A percentile compares a stretch with the other conserved stretches of the same genome.
These are phyloP conservation scores for Diutina mesorugosa DNA, from an alignment of 1,139 yeast species.

Conservation along the genomic window DNA sequence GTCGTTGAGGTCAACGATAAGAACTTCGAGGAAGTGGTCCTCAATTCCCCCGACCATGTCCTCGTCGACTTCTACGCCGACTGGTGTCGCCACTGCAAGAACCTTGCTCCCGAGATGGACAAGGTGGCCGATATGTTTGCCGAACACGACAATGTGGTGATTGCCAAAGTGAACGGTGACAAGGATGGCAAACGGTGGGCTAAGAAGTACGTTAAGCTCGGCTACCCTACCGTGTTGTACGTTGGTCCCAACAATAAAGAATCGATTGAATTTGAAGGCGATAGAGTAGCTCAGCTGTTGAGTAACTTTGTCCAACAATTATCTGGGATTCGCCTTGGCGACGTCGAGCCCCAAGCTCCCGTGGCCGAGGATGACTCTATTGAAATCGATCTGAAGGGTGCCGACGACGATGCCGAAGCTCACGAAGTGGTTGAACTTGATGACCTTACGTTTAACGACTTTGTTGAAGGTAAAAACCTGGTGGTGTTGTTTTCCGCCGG, in stretches of 20 bases:
- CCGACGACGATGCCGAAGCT: constrained; percentile 20
- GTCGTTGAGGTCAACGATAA: constrained; percentile 19
- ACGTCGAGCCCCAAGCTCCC: neutral
- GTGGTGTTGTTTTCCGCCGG: constrained; percentile 28
- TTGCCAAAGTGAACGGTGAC: constrained; percentile 60
- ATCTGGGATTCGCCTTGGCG: constrained; percentile 15
- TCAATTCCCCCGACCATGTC: constrained; percentile 45
- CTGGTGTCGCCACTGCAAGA: constrained; percentile 76
- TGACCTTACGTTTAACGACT: neutral
- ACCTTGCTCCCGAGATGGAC: constrained; percentile 52
- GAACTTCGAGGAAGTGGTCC: constrained; percentile 41
- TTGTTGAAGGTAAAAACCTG: constrained; percentile 5
- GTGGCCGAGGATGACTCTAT: constrained; percentile 10
- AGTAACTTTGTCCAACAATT: constrained; percentile 32
- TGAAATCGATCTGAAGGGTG: constrained; percentile 16
- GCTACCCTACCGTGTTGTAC: constrained; percentile 54
- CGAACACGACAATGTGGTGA: constrained; percentile 32
- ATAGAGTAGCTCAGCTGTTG: constrained; percentile 31
- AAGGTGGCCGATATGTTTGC: constrained; percentile 39
- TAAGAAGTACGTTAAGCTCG: constrained; percentile 41
- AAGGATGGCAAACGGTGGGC: constrained; percentile 41
- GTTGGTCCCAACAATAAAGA: constrained; percentile 35
- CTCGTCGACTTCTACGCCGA: constrained; percentile 67
- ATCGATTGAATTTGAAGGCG: constrained; percentile 37
- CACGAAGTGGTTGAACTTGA: constrained; percentile 10